Evolutionary conservation across 371 early-diverging fungal genomes (phyloP).

Genomic region (Actinomortierella wolfii): DNA sequence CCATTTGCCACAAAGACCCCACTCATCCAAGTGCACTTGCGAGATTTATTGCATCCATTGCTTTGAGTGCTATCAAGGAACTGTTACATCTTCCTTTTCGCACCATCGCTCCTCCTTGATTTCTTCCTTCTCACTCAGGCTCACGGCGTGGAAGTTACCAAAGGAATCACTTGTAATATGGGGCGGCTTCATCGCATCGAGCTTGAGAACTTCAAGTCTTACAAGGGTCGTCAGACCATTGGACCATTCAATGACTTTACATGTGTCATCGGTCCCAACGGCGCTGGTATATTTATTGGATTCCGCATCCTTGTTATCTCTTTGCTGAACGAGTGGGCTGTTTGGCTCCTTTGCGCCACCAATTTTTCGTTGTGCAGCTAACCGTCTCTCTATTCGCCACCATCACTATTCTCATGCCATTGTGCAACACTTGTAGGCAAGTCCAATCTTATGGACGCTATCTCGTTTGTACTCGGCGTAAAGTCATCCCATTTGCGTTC

Average conservation of each 20-base stretch:
- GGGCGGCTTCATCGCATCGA: slow-evolving; percentile 89
- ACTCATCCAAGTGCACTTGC: too few species aligned
- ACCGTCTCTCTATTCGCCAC: slow-evolving; percentile 12
- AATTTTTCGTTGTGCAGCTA: background rate
- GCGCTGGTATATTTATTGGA: slow-evolving; percentile 74
- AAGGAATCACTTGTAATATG: slow-evolving; percentile 51
- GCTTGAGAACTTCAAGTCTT: slow-evolving; percentile 99
- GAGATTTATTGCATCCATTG: too few species aligned
- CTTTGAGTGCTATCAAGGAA: background rate
- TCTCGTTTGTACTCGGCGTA: slow-evolving; percentile 97
- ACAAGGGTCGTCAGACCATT: slow-evolving; percentile 90
- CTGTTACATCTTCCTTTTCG: background rate
- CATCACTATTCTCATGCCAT: slow-evolving; percentile 5
- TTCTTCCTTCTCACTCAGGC: background rate
- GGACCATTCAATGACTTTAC: slow-evolving; percentile 98
- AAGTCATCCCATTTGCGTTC: slow-evolving; percentile 89
- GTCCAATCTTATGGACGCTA: slow-evolving; percentile 99
- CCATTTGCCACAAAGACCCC: too few species aligned
- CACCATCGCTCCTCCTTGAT: background rate
- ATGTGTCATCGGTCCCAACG: slow-evolving; percentile 99
- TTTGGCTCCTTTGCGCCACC: background rate
- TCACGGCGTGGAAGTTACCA: background rate
- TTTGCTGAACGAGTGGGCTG: too few species aligned
- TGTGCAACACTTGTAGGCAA: slow-evolving; percentile 69
- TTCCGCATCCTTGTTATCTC: background rate